These are phyloP conservation scores for Backusella luteola DNA, from an alignment of 192 early-diverging fungal species.

Conservation along the genomic window DNA sequence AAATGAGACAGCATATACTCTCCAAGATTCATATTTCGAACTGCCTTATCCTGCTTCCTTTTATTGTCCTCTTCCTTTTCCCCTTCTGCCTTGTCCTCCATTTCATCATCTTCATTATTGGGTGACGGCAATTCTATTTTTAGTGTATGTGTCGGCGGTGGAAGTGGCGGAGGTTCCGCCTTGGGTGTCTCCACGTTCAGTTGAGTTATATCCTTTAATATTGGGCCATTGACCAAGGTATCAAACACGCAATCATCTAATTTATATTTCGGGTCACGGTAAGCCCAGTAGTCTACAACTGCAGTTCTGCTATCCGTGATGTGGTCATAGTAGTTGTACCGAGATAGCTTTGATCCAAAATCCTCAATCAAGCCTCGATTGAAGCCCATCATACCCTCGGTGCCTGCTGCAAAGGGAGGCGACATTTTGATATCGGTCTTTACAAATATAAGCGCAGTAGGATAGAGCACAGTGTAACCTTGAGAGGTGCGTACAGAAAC, in stretches of 20 bases:
- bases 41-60: background rate
- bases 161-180: background rate
- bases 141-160: background rate
- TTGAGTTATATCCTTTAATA: background rate
- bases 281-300: background rate
- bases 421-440: slow-evolving; percentile 1
- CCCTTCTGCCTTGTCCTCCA: background rate
- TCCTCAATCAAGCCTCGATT: slow-evolving; percentile 7
- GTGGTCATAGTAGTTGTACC: background rate
- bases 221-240: background rate
- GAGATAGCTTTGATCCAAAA: slow-evolving; percentile 3
- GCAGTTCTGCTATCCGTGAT: background rate
- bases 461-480: background rate
- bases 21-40: background rate
- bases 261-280: background rate
- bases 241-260: background rate
- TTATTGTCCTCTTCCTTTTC: background rate
- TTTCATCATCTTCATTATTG: background rate
- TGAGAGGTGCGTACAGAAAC: background rate
- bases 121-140: background rate
- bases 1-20: background rate
- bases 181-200: background rate
- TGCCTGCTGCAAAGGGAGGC: background rate
- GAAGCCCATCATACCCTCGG: background rate
- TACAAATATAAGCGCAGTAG: slow-evolving; percentile 12